These are phyloP conservation scores for Cercospora beticola DNA, from an alignment of 2,329 filamentous ascomycete genomes.

Conservation along the genomic window DNA sequence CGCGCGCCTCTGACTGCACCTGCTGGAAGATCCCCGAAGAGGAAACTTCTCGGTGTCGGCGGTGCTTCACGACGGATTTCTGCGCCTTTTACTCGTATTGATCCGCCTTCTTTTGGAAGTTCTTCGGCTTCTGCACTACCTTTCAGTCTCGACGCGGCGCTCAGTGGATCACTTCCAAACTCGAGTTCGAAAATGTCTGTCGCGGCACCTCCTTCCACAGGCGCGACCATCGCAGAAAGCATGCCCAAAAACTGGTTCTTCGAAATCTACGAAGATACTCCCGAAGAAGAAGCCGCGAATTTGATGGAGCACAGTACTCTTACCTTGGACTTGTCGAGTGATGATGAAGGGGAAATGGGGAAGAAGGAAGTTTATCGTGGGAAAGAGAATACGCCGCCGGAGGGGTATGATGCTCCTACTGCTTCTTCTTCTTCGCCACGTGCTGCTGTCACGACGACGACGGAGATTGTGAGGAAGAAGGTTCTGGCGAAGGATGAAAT, in stretches of 20 bases:
- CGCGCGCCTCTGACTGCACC: slow-evolving; percentile 57
- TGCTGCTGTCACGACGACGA: slow-evolving; percentile 8
- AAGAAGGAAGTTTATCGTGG: slow-evolving; percentile 62
- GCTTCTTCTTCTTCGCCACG: slow-evolving; percentile 28
- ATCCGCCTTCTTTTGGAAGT: slow-evolving; percentile 57
- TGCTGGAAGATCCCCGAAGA: slow-evolving; percentile 75
- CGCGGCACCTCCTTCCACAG: not conserved
- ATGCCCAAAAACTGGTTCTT: slow-evolving; percentile 74
- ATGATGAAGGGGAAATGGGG: slow-evolving; percentile 66
- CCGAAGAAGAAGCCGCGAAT: slow-evolving; percentile 87
- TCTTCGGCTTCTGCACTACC: slow-evolving; percentile 52
- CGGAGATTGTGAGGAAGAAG: slow-evolving; percentile 35
- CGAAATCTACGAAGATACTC: slow-evolving; percentile 88
- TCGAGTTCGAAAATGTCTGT: slow-evolving; percentile 49
- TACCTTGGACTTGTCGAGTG: slow-evolving; percentile 82
- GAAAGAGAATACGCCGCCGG: slow-evolving; percentile 91
- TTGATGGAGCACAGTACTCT: slow-evolving; percentile 88
- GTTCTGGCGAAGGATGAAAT: slow-evolving; percentile 34
- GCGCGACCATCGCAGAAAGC: slow-evolving; percentile 52
- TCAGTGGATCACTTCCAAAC: slow-evolving; percentile 67
- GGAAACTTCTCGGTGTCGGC: slow-evolving; percentile 52
- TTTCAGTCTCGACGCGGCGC: slow-evolving; percentile 81
- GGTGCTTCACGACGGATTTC: slow-evolving; percentile 60
- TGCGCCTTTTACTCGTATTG: slow-evolving; percentile 66
- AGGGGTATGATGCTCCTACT: slow-evolving; percentile 40